These are phyloP conservation scores for Fusarium sublunatum DNA, from an alignment of 2,329 filamentous ascomycete genomes.

Conservation along the genomic window DNA sequence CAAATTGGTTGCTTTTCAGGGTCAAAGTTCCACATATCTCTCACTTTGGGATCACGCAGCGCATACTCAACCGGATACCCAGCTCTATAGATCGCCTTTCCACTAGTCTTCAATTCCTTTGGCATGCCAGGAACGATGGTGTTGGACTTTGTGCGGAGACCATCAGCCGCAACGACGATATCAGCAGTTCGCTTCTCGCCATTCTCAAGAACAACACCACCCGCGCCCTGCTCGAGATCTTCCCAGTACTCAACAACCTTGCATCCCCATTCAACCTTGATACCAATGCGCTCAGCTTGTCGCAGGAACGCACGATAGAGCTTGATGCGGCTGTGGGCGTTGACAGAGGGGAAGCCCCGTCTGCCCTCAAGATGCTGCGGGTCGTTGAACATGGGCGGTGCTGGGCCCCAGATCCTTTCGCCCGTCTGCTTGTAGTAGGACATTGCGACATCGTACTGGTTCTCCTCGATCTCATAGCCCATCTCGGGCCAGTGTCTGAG, in stretches of 20 bases:
- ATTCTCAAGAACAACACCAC: conserved; percentile 25
- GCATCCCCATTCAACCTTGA: conserved; percentile 26
- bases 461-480: conserved; percentile 34
- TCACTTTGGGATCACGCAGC: conserved; percentile 18
- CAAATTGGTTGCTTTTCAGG: conserved; percentile 18
- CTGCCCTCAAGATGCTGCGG: conserved; percentile 13
- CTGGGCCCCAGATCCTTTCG: conserved; percentile 31
- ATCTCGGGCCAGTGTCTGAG: conserved; percentile 32
- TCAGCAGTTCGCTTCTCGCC: conserved; percentile 30
- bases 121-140: conserved; percentile 27
- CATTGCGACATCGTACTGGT: conserved; percentile 34
- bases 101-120: conserved; percentile 8
- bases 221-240: conserved; percentile 14
- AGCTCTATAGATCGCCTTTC: conserved; percentile 30
- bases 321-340: conserved; percentile 25
- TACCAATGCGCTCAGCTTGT: conserved; percentile 21
- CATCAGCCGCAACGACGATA: conserved; percentile 28
- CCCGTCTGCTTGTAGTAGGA: conserved; percentile 33
- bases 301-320: conserved; percentile 27
- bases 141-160: conserved; percentile 22
- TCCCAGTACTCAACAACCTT: conserved; percentile 35
- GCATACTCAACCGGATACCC: conserved; percentile 29
- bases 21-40: conserved; percentile 34
- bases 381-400: conserved; percentile 34
- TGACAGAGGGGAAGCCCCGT: conserved; percentile 25